Evolutionary conservation across 2,329 filamentous ascomycete genomes (phyloP), one percentile per base, ranked within the genome.

Genomic region (Fusarium guadeloupense): DNA sequence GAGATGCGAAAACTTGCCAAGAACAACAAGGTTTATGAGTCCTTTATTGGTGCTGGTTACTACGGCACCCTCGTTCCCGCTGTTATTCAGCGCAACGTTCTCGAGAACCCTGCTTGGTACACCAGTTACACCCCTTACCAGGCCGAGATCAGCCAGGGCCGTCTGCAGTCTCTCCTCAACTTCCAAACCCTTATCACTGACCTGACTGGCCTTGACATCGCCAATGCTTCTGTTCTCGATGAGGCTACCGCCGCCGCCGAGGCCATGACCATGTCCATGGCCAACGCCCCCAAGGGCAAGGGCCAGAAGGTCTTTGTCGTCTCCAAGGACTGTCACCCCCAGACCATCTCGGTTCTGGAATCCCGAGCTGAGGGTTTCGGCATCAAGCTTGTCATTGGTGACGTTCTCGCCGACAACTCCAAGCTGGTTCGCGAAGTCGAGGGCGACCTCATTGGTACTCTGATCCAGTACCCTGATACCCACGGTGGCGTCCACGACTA

Each of bases 111-210:
- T 9, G 93, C 89, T 6, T 98, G 94, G 94, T 98, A 98, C 77
- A 98, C 94, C 39, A 97, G 93, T 79, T 98, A 97, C 77, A 97
- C 94, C 0, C 94, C 94, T 16, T 98, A 97, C 78, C 94, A 98
- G 79, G 91, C 94, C 5, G 94, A 98, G 79, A 97, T 97, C 81
- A 97, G 92, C 74, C 94, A 98, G 79, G 94, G 94, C 25, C 88
- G 94, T 47, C 78, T 98, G 59, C 92, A 97, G 80, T 96, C 92
- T 5, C 81, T 97, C 41, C 81, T 98, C 60, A 98, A 97, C 81
- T 98, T 93, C 80, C 94, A 98, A 81, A 98, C 94, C 14, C 82
- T 98, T 77, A 90, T 96, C 13, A 88, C 89, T 3, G 94, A 97
- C 72, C 80, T 98, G 66, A 97, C 94, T 0, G 92, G 86, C 2